These are phyloP conservation scores for Aspergillus wentii DNA, from an alignment of 495 filamentous ascomycete species.

Conservation along the genomic window DNA sequence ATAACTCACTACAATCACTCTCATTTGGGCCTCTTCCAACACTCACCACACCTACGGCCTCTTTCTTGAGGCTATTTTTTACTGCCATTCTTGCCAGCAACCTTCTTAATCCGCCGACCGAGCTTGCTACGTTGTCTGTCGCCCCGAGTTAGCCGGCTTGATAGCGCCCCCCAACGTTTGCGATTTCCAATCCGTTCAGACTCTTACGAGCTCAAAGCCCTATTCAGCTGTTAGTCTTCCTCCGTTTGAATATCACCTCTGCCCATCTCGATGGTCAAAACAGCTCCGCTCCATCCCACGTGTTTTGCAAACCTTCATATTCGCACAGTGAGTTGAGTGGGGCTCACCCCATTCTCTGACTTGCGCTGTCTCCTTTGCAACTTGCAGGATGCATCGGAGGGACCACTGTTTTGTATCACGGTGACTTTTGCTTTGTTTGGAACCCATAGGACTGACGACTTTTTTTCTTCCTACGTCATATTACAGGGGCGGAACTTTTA, in stretches of 20 bases:
- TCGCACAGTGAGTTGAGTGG: not conserved
- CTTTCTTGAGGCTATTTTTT: not conserved
- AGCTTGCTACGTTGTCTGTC: too few relatives aligned
- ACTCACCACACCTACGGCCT: not conserved
- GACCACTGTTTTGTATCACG: too few relatives aligned
- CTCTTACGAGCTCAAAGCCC: too few relatives aligned
- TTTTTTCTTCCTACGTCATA: too few relatives aligned
- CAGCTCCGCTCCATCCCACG: too few relatives aligned
- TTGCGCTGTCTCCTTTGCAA: not conserved
- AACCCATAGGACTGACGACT: too few relatives aligned
- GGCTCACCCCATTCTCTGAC: not conserved
- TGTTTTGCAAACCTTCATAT: not conserved
- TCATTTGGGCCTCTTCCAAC: not conserved
- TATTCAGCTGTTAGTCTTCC: too few relatives aligned
- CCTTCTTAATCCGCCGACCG: not conserved
- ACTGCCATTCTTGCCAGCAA: not conserved
- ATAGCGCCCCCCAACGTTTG: not conserved
- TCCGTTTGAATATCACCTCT: too few relatives aligned
- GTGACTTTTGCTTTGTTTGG: not conserved
- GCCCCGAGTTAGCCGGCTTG: not conserved
- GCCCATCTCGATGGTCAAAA: too few relatives aligned
- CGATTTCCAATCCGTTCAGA: not conserved
- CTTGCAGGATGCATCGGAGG: conserved; percentile 1
- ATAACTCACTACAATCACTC: not conserved
- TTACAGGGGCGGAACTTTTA: too few relatives aligned